These are phyloP conservation scores for Hirschioporus abietinus DNA, from an alignment of 768 basidiomycete species.

Conservation along the genomic window DNA sequence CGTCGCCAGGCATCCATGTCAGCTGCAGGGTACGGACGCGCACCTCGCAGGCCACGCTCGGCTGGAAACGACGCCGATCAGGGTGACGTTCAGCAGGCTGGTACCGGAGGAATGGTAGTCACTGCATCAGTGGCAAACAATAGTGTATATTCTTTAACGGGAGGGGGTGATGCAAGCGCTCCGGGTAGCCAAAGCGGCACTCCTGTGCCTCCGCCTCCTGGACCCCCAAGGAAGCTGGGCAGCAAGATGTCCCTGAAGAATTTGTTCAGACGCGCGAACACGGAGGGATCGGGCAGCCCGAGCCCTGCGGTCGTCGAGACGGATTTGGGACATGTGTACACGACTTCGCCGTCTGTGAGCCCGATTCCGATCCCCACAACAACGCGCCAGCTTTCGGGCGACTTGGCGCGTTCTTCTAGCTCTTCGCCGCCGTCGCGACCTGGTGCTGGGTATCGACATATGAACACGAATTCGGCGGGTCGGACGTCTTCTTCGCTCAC, in stretches of 20 bases:
- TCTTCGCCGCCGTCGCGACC: conserved; percentile 1
- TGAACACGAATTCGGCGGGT: conserved; percentile 2
- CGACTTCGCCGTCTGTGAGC: not conserved
- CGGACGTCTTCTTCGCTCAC: conserved; percentile 5
- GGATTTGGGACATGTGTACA: not conserved
- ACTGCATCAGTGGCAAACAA: not conserved
- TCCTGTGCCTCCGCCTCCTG: not conserved
- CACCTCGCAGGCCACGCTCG: conserved; percentile 59
- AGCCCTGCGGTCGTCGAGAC: not conserved
- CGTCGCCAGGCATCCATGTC: conserved; percentile 6
- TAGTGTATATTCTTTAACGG: no score
- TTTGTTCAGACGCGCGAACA: conserved; percentile 7
- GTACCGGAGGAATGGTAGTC: not conserved
- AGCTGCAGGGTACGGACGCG: conserved; percentile 21
- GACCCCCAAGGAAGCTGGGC: not conserved
- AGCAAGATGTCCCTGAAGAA: conserved; percentile 8
- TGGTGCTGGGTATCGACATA: not conserved
- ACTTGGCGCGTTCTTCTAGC: conserved; percentile 4
- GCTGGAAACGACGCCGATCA: conserved; percentile 63
- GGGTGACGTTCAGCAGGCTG: conserved; percentile 26
- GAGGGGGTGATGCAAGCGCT: not conserved
- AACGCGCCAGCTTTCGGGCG: not conserved
- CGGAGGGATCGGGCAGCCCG: not conserved
- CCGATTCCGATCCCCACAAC: not conserved
- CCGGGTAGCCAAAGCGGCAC: not conserved